Evolutionary conservation across 164 flowering plant species (phyloP).

Genomic region (Brasenia schreberi): DNA sequence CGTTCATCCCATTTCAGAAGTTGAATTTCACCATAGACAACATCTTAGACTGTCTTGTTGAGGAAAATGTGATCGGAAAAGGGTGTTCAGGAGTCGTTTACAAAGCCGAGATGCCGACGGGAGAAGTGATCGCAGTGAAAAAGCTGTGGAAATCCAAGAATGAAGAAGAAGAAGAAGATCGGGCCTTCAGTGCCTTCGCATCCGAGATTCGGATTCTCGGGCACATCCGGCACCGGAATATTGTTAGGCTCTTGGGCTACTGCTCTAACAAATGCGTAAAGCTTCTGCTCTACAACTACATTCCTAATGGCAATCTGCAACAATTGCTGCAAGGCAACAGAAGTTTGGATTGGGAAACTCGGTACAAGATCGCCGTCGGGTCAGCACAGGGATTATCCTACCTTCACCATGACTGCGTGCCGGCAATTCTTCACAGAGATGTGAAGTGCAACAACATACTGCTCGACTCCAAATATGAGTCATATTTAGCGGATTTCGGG

Average conservation of each 20-base stretch:
- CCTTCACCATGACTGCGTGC: conserved; percentile 78
- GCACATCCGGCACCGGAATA: conserved; percentile 69
- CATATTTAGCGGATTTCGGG: conserved; percentile 73
- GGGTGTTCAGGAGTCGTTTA: conserved; percentile 93
- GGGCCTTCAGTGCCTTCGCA: conserved; percentile 41
- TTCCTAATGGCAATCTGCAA: conserved; percentile 59
- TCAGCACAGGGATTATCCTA: conserved; percentile 74
- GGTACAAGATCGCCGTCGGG: conserved; percentile 75
- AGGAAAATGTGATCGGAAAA: conserved; percentile 81
- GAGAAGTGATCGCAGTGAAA: conserved; percentile 82
- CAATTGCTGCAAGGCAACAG: conserved; percentile 50
- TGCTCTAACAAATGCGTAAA: conserved; percentile 55
- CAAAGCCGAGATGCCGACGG: conserved; percentile 81
- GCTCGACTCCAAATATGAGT: conserved; percentile 56
- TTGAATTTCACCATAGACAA: conserved; percentile 56
- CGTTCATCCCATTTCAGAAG: conserved; percentile 90
- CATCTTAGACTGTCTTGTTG: conserved; percentile 68
- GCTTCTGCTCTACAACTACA: conserved; percentile 55
- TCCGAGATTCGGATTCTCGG: conserved; percentile 72
- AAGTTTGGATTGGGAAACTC: conserved; percentile 66
- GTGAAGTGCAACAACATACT: conserved; percentile 81
- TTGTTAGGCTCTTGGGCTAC: conserved; percentile 62
- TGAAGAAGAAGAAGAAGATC: conserved; percentile 28
- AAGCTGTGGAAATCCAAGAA: conserved; percentile 76
- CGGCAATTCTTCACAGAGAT: conserved; percentile 70